These are phyloP conservation scores for Tilletiaria anomala DNA, from an alignment of 1,284 basidiomycete species.

Conservation along the genomic window DNA sequence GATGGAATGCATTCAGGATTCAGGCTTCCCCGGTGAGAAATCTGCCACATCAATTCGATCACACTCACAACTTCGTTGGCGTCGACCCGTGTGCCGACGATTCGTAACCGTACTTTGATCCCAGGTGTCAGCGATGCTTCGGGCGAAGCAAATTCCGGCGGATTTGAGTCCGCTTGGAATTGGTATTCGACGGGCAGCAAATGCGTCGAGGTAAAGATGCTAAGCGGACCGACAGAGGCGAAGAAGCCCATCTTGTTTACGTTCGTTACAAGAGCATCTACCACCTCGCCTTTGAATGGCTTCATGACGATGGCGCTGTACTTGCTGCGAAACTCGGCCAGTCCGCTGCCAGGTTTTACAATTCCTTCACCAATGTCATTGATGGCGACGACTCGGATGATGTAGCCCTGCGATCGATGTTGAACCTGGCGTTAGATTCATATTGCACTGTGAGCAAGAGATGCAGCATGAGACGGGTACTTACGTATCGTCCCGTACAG, in stretches of 20 bases:
- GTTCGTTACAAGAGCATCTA: conserved; percentile 87
- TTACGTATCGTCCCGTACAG: conserved; percentile 79
- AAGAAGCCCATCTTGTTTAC: conserved; percentile 99
- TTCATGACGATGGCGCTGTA: conserved; percentile 37
- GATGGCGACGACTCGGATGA: conserved; percentile 75
- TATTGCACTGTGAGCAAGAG: neutral
- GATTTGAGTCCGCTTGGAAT: conserved; percentile 36
- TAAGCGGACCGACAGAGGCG: conserved; percentile 72
- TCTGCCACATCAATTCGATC: too few relatives aligned
- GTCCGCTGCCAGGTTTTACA: conserved; percentile 77
- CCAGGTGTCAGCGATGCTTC: conserved; percentile 42
- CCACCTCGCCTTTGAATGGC: conserved; percentile 87
- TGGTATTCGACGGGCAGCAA: conserved; percentile 52
- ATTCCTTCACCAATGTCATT: conserved; percentile 43
- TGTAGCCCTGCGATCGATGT: conserved; percentile 48
- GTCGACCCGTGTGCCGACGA: conserved; percentile 90
- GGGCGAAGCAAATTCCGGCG: conserved; percentile 29
- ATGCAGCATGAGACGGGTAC: neutral
- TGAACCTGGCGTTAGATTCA: neutral
- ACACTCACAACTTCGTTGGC: conserved; percentile 65
- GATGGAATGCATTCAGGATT: neutral
- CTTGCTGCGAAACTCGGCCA: conserved; percentile 60
- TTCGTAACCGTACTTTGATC: conserved; percentile 78
- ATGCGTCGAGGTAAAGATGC: conserved; percentile 60
- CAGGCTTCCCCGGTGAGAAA: too few relatives aligned